phyloP scores from a whole-genome alignment of 768 basidiomycete genomes.

The Boletus vinaceobasis region DNA sequence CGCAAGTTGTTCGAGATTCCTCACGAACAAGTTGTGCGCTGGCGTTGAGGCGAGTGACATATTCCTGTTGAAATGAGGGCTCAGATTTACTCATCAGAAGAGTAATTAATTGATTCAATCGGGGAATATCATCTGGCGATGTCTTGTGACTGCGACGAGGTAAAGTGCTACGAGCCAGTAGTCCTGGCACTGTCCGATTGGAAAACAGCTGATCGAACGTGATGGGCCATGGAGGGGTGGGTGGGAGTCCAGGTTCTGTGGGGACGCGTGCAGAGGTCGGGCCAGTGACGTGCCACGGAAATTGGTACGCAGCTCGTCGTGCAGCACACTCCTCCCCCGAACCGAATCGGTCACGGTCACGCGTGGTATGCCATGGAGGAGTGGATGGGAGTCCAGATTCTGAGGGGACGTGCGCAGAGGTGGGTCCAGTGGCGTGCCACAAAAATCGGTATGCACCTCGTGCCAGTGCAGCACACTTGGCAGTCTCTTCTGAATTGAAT shows the following conservation, averaged over 20 bases:
- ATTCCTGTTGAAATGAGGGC: conserved; percentile 7
- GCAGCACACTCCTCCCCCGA: background rate
- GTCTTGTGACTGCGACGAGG: accelerated
- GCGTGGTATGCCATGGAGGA: too few relatives aligned
- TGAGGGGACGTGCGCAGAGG: too few relatives aligned
- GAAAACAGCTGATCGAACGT: background rate
- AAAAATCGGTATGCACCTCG: too few relatives aligned
- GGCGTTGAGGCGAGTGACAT: conserved; percentile 3
- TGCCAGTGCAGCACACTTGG: too few relatives aligned
- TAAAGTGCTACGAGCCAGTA: background rate
- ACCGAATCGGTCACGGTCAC: too few relatives aligned
- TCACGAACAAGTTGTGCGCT: background rate
- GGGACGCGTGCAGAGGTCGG: background rate
- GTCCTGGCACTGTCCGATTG: background rate
- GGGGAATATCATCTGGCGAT: too few relatives aligned
- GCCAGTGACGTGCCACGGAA: background rate
- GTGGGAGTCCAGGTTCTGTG: too few relatives aligned
- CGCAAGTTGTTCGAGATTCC: background rate
- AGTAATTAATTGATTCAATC: background rate
- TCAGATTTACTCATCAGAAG: background rate
- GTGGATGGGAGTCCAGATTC: too few relatives aligned
- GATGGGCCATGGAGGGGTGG: too few relatives aligned
- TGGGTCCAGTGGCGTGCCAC: too few relatives aligned
- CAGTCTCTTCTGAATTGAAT: too few relatives aligned
- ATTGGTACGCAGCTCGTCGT: background rate